phyloP scores from a whole-genome alignment of 176 grass and related monocot species.

The Oryza rufipogon region DNA sequence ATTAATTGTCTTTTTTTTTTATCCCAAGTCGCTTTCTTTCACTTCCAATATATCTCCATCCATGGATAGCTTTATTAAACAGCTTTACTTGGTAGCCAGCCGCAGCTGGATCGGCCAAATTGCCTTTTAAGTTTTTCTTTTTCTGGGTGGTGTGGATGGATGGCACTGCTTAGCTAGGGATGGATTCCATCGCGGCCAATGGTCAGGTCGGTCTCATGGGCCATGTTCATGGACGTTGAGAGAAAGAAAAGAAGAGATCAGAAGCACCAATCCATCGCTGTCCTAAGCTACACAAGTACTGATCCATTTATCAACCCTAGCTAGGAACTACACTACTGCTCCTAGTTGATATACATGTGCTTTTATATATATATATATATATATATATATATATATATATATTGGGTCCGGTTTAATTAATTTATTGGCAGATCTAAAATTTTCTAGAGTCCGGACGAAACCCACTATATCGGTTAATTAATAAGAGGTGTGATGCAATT shows the following conservation, averaged over 20 bases:
- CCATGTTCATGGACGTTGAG: slow-evolving; percentile 27
- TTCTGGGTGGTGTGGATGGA: slow-evolving; percentile 32
- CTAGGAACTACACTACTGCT: slow-evolving; percentile 28
- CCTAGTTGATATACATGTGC: not conserved
- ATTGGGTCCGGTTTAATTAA: no score
- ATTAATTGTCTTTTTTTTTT: no score
- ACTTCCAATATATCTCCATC: slow-evolving; percentile 17
- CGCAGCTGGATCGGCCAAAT: slow-evolving; percentile 1
- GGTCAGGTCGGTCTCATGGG: slow-evolving; percentile 28
- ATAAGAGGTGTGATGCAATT: not conserved
- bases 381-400: no score
- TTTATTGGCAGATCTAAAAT: no score
- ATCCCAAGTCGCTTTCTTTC: slow-evolving; percentile 9
- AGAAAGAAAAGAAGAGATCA: not conserved
- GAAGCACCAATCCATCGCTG: not conserved
- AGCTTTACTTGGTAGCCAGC: slow-evolving; percentile 19
- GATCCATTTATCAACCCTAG: not conserved
- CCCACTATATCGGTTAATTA: not conserved
- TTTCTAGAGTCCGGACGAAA: not conserved
- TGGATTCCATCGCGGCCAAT: slow-evolving; percentile 39
- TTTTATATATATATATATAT: no score
- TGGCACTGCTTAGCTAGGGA: not conserved
- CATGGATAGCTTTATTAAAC: not conserved
- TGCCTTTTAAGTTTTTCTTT: not conserved
- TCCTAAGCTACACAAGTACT: slow-evolving; percentile 9